A percentile compares a stretch with the other conserved stretches of the same genome.
These are phyloP conservation scores for Heliocybe sulcata DNA, from an alignment of 1,284 basidiomycete species.

Conservation along the genomic window DNA sequence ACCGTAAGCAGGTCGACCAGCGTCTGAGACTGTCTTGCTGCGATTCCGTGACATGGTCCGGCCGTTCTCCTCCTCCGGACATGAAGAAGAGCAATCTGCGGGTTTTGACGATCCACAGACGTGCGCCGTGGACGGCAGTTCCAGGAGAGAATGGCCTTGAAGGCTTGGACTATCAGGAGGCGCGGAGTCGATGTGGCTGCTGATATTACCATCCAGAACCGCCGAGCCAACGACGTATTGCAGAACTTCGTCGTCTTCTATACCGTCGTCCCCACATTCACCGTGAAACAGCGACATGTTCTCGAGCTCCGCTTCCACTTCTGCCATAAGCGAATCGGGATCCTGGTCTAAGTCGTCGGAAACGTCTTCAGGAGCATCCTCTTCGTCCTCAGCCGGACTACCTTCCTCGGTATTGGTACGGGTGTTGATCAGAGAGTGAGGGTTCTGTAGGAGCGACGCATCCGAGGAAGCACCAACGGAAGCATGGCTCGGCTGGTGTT, in stretches of 20 bases:
- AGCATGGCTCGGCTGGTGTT: neutral
- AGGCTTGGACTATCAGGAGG: neutral
- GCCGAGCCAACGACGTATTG: constrained; percentile 22
- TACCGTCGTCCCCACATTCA: constrained; percentile 7
- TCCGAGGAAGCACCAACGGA: neutral
- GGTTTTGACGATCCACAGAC: neutral
- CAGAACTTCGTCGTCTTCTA: constrained; percentile 28
- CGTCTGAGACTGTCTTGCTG: neutral
- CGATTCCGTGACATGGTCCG: neutral
- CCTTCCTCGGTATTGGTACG: neutral
- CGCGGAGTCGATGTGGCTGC: constrained; percentile 19
- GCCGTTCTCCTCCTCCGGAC: neutral
- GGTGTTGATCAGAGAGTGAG: neutral
- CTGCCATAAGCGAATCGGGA: constrained; percentile 16
- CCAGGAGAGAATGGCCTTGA: neutral
- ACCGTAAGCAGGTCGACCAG: neutral
- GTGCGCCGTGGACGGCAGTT: neutral
- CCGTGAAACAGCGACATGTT: constrained; percentile 17
- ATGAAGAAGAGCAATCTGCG: constrained; percentile 1
- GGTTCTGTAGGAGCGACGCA: neutral
- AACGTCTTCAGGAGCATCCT: neutral
- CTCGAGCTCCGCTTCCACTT: constrained; percentile 3
- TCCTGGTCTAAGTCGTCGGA: neutral
- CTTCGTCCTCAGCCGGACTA: neutral
- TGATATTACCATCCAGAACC: constrained; percentile 14